phyloP scores from a whole-genome alignment of 2,329 filamentous ascomycete species.

The Orbilia brochopaga region DNA sequence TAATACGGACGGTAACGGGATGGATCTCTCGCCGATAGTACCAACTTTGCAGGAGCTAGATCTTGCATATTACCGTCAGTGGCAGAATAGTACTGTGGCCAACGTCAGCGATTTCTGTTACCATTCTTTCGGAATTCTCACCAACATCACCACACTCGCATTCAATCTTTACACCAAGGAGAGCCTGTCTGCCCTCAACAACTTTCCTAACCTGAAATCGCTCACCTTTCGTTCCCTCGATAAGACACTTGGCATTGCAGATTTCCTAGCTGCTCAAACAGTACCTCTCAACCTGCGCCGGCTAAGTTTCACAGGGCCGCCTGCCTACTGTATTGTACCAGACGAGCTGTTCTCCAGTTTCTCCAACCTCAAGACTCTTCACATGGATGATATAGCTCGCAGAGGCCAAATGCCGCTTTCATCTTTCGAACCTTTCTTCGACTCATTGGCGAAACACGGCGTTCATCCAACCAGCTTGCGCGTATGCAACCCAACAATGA shows the following conservation, averaged over 20 bases:
- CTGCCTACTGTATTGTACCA: not conserved
- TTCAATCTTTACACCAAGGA: not conserved
- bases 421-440: not conserved
- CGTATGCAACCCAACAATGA: not conserved
- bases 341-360: conserved; percentile 5
- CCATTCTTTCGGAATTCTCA: conserved; percentile 4
- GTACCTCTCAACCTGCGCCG: conserved; percentile 6
- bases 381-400: not conserved
- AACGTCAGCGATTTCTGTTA: too few species aligned
- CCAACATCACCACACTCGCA: conserved; percentile 1
- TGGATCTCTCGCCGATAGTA: too few species aligned
- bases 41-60: too few species aligned
- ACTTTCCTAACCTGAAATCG: conserved; percentile 12
- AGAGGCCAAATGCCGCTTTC: not conserved
- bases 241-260: not conserved
- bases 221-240: not conserved
- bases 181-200: conserved; percentile 1
- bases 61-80: too few species aligned
- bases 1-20: too few species aligned
- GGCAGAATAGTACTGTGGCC: too few species aligned
- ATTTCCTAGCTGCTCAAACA: conserved; percentile 17
- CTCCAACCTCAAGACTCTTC: conserved; percentile 4
- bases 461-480: not conserved
- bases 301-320: not conserved
- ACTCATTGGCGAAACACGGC: not conserved